Evolutionary conservation across 1,139 yeast species (phyloP), one percentile per base, ranked within the genome.

Genomic region (Hansenula anomala): DNA sequence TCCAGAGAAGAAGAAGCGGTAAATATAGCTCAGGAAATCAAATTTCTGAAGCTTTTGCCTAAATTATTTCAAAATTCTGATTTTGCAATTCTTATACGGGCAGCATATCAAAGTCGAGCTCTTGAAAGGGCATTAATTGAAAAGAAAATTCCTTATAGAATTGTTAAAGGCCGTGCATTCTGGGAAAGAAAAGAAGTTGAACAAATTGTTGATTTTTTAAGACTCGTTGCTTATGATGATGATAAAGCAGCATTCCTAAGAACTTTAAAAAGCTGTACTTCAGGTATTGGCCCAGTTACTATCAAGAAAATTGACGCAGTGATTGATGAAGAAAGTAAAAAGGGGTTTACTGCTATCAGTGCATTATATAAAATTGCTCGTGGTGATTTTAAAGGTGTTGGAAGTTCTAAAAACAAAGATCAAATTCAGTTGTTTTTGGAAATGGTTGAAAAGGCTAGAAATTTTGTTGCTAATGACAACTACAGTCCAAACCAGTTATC

Each of bases 151-250:
- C 90, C 94, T 0, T 86, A 86, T 52, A 59, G 61, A 13, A 71
- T 89, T 51, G 67, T 82, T 1, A 77, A 81, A 38, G 96, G 96
- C 0, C 67, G 69, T 37, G 81, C 87, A 1, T 86, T 88, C 52
- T 86, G 95, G 90, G 89, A 85, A 30, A 62, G 85, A 27, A 74
- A 73, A 42, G 96, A 87, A 54, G 80, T 87, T 13, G 64, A 69
- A 16, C 64, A 75, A 0, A 67, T 86, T 39, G 45, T 89, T 36
- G 86, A 81, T 53, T 78, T 81, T 47, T 55, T 92, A 24, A 67
- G 86, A 36, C 75, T 79, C 1, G 65, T 85, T 11, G 67, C 75
- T 4, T 75, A 80, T 30, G 74, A 71, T 15, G 58, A 61, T 37
- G 95, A 86, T 53, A 64, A 75, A 39, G 57, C 75, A 24, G 86